Conservation (phyloP, 2,329 filamentous ascomycete species). For the Cordyceps cateniannulata region DNA sequence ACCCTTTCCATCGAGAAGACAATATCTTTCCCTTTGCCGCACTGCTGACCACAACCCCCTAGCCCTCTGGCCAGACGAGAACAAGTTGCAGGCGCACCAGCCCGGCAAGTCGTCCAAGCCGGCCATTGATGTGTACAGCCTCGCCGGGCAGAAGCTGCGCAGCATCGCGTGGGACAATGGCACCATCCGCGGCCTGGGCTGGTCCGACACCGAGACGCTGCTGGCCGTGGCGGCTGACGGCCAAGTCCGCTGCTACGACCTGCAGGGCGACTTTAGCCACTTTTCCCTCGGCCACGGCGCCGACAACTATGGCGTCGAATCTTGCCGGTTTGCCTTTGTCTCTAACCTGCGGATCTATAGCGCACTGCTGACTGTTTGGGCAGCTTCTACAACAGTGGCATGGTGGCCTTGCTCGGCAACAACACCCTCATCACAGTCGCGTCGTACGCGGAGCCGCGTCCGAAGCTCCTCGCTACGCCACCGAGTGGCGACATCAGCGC, state of each 20-base stretch:
- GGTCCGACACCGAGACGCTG: constrained; percentile 93
- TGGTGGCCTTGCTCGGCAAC: constrained; percentile 85
- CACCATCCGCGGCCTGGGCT: constrained; percentile 79
- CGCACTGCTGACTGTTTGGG: constrained; percentile 13
- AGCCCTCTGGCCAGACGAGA: constrained; percentile 87
- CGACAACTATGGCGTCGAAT: constrained; percentile 78
- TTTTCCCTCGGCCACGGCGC: constrained; percentile 87
- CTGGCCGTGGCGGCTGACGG: constrained; percentile 85
- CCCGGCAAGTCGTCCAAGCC: constrained; percentile 67
- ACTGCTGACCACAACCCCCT: constrained; percentile 14
- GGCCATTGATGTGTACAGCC: constrained; percentile 90
- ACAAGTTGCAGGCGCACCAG: constrained; percentile 73
- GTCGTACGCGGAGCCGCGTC: constrained; percentile 83
- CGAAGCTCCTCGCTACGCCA: constrained; percentile 69
- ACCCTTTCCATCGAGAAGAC: background rate
- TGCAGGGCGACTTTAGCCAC: constrained; percentile 92
- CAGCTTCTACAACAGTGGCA: constrained; percentile 80
- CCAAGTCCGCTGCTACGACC: constrained; percentile 80
- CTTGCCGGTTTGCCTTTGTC: constrained; percentile 53
- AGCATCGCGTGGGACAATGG: constrained; percentile 89
- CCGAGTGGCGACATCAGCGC: constrained; percentile 76
- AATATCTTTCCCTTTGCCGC: background rate
- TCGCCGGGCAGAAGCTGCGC: constrained; percentile 79
- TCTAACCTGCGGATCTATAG: no score
- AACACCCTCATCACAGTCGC: constrained; percentile 83